phyloP scores from a whole-genome alignment of 2,329 filamentous ascomycete genomes.

The Phyllosticta citriasiana region DNA sequence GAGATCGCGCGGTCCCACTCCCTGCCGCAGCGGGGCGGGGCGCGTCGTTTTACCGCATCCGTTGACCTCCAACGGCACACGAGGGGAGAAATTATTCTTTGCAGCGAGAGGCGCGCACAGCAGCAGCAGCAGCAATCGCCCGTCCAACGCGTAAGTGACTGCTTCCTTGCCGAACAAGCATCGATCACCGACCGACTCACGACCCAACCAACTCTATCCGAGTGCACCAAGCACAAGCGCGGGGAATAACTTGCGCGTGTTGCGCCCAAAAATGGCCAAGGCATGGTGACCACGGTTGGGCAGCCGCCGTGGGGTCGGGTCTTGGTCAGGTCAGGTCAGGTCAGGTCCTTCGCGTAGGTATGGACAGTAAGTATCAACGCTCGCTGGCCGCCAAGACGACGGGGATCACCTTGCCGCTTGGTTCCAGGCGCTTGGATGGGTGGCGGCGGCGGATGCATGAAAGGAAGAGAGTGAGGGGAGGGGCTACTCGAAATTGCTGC shows the following conservation, averaged over 20 bases:
- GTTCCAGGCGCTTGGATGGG: background rate
- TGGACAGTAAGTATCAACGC: too few species aligned
- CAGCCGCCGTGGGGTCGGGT: background rate
- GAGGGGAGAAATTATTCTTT: background rate
- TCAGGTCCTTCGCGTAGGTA: background rate
- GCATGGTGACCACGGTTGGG: background rate
- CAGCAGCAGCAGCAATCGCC: background rate
- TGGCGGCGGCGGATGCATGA: background rate
- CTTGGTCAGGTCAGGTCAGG: background rate
- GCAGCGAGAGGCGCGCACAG: background rate
- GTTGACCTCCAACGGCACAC: background rate
- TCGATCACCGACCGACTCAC: background rate
- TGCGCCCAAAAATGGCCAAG: background rate
- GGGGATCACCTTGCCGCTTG: background rate
- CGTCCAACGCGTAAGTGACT: background rate
- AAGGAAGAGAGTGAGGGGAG: background rate
- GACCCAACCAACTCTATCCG: background rate
- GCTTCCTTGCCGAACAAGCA: too few species aligned
- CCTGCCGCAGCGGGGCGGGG: background rate
- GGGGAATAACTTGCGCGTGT: background rate
- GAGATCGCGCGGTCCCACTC: background rate
- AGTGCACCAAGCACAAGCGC: background rate
- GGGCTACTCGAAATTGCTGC: background rate
- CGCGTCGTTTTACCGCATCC: background rate
- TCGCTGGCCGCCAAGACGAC: background rate